These are phyloP conservation scores for Delitschia confertaspora DNA, from an alignment of 495 filamentous ascomycete genomes.

Conservation along the genomic window DNA sequence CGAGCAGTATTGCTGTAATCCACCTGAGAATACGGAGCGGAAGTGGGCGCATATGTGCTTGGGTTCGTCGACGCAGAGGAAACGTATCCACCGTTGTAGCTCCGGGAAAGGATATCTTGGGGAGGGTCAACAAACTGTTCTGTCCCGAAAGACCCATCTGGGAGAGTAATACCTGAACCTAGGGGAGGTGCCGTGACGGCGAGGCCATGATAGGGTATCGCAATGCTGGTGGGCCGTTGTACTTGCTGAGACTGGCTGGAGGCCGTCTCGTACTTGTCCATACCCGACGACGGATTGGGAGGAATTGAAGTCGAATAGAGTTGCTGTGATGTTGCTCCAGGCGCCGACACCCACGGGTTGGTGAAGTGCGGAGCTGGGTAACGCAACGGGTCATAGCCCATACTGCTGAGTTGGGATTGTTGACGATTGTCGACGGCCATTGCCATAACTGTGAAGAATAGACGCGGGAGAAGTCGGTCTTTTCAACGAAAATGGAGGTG, in stretches of 20 bases:
- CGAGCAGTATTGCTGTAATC: slow-evolving; percentile 53
- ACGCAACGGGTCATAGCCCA: slow-evolving; percentile 73
- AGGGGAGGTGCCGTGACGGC: slow-evolving; percentile 63
- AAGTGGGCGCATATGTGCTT: slow-evolving; percentile 60
- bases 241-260: slow-evolving; percentile 47
- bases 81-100: slow-evolving; percentile 29
- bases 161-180: slow-evolving; percentile 60
- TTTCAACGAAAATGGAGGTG: slow-evolving; percentile 10
- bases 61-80: slow-evolving; percentile 46
- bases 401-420: slow-evolving; percentile 61
- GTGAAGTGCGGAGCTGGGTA: slow-evolving; percentile 79
- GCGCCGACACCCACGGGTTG: slow-evolving; percentile 71
- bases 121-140: slow-evolving; percentile 65
- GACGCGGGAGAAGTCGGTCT: slow-evolving; percentile 1
- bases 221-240: slow-evolving; percentile 51
- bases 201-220: slow-evolving; percentile 64
- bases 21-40: slow-evolving; percentile 56
- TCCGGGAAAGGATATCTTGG: slow-evolving; percentile 54
- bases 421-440: slow-evolving; percentile 77
- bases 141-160: slow-evolving; percentile 53
- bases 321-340: slow-evolving; percentile 49
- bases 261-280: slow-evolving; percentile 35
- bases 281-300: slow-evolving; percentile 38
- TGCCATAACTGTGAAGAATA: slow-evolving; percentile 56
- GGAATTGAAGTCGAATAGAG: slow-evolving; percentile 52